Evolutionary conservation across 1,284 basidiomycete species (phyloP), one percentile per base, ranked within the genome.

Genomic region (Cystobasidium pallidum): DNA sequence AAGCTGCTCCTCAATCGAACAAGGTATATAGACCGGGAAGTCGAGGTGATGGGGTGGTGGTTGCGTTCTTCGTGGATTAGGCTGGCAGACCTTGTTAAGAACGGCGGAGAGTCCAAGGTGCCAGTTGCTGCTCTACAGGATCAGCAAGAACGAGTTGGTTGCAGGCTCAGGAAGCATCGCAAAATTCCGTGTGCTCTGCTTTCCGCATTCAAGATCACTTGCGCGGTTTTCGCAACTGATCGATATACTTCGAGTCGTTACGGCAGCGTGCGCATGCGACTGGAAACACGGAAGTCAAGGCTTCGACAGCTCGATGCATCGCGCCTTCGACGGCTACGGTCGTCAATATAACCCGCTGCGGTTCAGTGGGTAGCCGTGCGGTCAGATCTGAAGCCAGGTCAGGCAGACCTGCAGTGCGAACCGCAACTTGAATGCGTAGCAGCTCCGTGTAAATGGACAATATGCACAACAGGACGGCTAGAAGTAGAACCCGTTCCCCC

Each of bases 21-120:
- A 10, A 51, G 66, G 52, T 65, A 39, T n/a, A 39, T 13, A 15
- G 36, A 66, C 24, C 24, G 30, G 15, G 30, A 24, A 11, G 11
- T 49, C 3, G 24, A n/a, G n/a, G n/a, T n/a, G n/a, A n/a, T n/a
- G 19, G 51, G 30, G 39, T n/a, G 45, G 32, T 26, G 62, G 32
- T 19, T 26, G 41, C 45, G 57, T 61, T 64, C 62, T 64, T 64
- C 62, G 47, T 28, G 24, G 43, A 51, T 64, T 64, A 51, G 21
- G 26, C 62, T 64, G 62, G 62, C 32, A 28, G 28, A 59, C 54
- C 54, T 70, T 57, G 57, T 70, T 70, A 70, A 70, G 67, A 70
- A 70, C 67, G 67, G n/a, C 47, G 26, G 41, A 68, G 67, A 70
- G 67, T 70, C 67, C 67, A 64, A 64, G 62, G 62, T 51, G 47